Evolutionary conservation across 2,329 filamentous ascomycete species (phyloP).

Genomic region (Diaporthe humulicola): DNA sequence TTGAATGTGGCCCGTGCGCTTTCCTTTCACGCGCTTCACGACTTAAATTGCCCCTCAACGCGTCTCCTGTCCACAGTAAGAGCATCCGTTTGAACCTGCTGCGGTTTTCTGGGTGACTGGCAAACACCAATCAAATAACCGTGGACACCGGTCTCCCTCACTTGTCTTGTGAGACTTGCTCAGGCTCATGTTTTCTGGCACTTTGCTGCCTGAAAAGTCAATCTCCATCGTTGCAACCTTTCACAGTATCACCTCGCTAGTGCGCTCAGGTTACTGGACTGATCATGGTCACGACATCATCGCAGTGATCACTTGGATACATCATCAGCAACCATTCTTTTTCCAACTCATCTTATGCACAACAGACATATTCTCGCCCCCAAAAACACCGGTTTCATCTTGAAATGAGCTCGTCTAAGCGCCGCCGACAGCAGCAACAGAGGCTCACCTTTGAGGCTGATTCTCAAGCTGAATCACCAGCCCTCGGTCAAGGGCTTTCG

Average conservation of each 20-base stretch:
- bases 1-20: slow-evolving; percentile 20
- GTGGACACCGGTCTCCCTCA: not conserved
- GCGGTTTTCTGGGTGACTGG: not conserved
- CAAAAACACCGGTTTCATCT: too few relatives aligned
- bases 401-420: slow-evolving; percentile 34
- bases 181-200: not conserved
- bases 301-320: not conserved
- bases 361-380: not conserved
- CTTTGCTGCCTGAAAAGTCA: not conserved
- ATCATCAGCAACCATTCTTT: not conserved
- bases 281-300: not conserved
- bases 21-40: slow-evolving; percentile 12
- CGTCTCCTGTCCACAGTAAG: not conserved
- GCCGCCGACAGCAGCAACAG: slow-evolving; percentile 39
- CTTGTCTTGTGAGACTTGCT: not conserved
- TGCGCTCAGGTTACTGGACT: not conserved
- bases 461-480: slow-evolving; percentile 42
- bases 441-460: slow-evolving; percentile 50
- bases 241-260: slow-evolving; percentile 9
- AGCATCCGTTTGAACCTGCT: not conserved
- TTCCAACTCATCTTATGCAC: not conserved
- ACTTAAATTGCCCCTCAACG: slow-evolving; percentile 23
- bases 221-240: not conserved
- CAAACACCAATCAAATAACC: not conserved
- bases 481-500: slow-evolving; percentile 41